Evolutionary conservation across 768 basidiomycete species (phyloP).

Genomic region (Pholiota molesta): DNA sequence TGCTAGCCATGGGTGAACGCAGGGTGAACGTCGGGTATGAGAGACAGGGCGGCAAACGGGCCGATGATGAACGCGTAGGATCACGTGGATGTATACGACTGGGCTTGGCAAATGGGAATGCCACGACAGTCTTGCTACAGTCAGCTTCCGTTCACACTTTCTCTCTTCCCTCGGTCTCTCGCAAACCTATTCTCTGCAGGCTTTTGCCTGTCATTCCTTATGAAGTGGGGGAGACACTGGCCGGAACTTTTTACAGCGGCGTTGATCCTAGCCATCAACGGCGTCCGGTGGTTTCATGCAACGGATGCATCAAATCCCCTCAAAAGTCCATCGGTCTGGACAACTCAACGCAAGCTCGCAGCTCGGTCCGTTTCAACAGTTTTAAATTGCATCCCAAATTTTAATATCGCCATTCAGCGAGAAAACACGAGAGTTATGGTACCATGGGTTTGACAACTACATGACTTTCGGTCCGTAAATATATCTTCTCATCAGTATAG

Average conservation of each 20-base stretch:
- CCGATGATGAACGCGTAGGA: constrained; percentile 10
- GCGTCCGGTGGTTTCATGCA: constrained; percentile 31
- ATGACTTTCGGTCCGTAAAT: constrained; percentile 71
- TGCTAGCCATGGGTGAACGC: constrained; percentile 43
- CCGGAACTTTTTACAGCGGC: constrained; percentile 48
- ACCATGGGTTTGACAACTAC: constrained; percentile 89
- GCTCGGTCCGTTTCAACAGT: constrained; percentile 48
- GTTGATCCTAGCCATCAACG: constrained; percentile 40
- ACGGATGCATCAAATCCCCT: constrained; percentile 36
- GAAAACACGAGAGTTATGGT: constrained; percentile 77
- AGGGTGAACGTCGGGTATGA: neutral
- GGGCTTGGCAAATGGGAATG: constrained; percentile 15
- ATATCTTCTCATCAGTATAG: neutral
- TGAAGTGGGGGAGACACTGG: constrained; percentile 58
- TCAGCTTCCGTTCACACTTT: neutral
- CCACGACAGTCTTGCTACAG: constrained; percentile 31
- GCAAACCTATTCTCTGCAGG: constrained; percentile 14
- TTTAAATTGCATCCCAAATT: neutral
- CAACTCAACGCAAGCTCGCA: constrained; percentile 55
- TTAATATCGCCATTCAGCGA: constrained; percentile 45
- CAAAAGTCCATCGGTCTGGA: constrained; percentile 47
- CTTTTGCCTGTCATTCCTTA: constrained; percentile 28
- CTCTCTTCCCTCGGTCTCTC: constrained; percentile 8
- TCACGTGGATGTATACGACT: constrained; percentile 21
- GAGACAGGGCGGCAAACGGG: neutral